phyloP scores from a whole-genome alignment of 208 protist genomes.

The Leishmania lainsoni region DNA sequence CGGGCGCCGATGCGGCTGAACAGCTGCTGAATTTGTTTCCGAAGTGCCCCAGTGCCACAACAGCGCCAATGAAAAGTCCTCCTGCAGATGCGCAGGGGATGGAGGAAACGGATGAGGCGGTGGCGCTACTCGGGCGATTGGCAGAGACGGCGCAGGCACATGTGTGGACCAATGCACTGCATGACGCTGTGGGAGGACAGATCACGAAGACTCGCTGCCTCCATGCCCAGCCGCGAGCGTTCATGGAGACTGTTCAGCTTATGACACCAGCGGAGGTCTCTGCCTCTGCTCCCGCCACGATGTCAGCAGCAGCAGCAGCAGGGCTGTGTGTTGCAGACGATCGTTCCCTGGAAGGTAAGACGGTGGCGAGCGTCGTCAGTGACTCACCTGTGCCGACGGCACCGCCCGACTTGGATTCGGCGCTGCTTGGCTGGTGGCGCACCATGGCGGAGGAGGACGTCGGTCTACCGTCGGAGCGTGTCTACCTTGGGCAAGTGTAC shows the following conservation, averaged over 20 bases:
- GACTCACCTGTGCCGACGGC: no score
- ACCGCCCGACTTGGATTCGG: neutral
- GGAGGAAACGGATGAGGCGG: neutral
- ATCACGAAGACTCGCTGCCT: slow-evolving; percentile 12
- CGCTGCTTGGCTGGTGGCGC: slow-evolving; percentile 30
- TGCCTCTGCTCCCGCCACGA: neutral
- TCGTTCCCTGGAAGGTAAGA: neutral
- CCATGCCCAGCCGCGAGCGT: slow-evolving; percentile 4
- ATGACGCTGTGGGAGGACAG: slow-evolving; percentile 9
- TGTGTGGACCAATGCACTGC: slow-evolving; percentile 17
- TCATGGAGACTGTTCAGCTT: neutral
- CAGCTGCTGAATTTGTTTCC: slow-evolving; percentile 9
- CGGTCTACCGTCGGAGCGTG: slow-evolving; percentile 14
- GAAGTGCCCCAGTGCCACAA: neutral
- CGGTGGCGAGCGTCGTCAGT: neutral
- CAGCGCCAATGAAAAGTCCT: neutral
- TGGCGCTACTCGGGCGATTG: slow-evolving; percentile 4
- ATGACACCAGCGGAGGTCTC: neutral
- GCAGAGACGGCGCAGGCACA: neutral
- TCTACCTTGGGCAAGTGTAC: slow-evolving; percentile 26
- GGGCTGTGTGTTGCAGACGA: neutral
- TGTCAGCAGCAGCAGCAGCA: neutral
- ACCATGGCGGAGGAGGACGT: slow-evolving; percentile 15
- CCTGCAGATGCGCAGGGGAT: neutral
- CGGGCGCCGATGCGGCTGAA: neutral